A percentile compares a stretch with the other conserved stretches of the same genome.
Evolutionary conservation across 2,329 filamentous ascomycete genomes (phyloP).

Genomic region (Diaporthe longicolla): DNA sequence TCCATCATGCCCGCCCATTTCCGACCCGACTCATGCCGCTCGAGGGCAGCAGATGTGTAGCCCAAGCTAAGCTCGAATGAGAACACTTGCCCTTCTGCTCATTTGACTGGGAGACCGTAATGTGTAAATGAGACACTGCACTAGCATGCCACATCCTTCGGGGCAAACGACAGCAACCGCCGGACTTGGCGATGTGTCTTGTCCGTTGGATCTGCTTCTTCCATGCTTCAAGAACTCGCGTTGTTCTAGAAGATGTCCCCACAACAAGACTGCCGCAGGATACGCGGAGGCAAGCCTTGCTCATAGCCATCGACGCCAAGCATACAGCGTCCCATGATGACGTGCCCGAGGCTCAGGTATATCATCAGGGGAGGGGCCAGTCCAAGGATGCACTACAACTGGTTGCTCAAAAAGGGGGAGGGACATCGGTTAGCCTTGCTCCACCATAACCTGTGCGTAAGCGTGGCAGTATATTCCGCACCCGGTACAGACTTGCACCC

Average conservation of each 20-base stretch:
- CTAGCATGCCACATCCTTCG: not conserved
- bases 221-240: no score
- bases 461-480: not conserved
- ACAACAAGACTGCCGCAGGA: not conserved
- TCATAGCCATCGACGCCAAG: not conserved
- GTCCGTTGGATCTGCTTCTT: not conserved
- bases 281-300: no score
- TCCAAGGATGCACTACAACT: not conserved
- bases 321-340: not conserved
- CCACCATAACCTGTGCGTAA: conserved; percentile 9
- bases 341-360: not conserved
- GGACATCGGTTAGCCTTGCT: not conserved
- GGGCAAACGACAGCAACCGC: not conserved
- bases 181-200: no score
- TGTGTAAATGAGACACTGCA: not conserved
- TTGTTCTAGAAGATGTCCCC: not conserved
- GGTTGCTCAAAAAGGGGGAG: not conserved
- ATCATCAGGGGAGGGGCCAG: not conserved
- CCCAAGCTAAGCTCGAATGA: not conserved
- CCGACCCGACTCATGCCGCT: not conserved
- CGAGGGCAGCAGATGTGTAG: not conserved
- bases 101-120: not conserved
- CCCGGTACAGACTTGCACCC: no score
- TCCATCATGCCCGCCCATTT: no score
- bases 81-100: not conserved